Percentiles rank a stretch among this genome's conserved stretches.
Evolutionary conservation across 257 asterid species (phyloP).

Genomic region (Galeopsis tetrahit): DNA sequence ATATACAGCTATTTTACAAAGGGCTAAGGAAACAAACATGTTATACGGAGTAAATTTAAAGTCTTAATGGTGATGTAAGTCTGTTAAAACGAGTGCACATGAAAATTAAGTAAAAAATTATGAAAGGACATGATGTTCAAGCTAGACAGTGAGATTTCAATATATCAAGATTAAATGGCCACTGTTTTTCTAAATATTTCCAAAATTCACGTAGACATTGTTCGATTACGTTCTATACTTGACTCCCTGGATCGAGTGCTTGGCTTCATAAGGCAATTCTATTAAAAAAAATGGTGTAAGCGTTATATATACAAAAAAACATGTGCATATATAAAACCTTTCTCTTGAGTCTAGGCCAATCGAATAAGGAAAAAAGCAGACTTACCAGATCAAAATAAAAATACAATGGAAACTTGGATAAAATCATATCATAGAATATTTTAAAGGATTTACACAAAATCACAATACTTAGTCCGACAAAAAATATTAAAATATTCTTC

Average conservation of each 20-base stretch:
- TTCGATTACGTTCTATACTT: background rate
- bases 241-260: background rate
- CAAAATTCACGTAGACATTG: background rate
- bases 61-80: background rate
- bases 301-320: background rate
- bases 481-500: background rate
- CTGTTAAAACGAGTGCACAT: background rate
- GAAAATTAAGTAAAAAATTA: background rate
- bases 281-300: background rate
- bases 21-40: background rate
- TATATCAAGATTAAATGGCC: background rate
- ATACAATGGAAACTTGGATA: background rate
- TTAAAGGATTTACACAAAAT: background rate
- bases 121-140: background rate
- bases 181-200: background rate
- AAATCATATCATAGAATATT: background rate
- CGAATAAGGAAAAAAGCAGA: background rate
- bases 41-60: background rate
- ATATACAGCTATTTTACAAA: background rate
- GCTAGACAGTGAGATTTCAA: background rate
- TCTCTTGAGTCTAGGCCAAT: background rate
- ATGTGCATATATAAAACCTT: background rate
- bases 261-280: background rate
- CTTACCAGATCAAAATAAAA: conserved; percentile 18
- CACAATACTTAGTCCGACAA: background rate